Conservation (phyloP, 176 grass and related monocot genomes). For the Triticum monococcum region DNA sequence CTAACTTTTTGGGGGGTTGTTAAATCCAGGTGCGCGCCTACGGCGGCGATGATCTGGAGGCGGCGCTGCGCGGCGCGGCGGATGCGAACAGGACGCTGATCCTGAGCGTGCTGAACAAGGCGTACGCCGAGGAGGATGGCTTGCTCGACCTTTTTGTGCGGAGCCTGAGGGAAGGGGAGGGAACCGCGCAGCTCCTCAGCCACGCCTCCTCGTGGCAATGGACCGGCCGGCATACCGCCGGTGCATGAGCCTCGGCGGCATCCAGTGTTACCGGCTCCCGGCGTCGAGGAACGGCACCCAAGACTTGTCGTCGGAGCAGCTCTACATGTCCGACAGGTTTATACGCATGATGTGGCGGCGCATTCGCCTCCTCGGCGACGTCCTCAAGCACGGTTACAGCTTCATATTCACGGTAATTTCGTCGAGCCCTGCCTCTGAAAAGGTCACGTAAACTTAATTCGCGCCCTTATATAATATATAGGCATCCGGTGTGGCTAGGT, state of each 20-base stretch:
- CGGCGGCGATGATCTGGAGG: constrained; percentile 43
- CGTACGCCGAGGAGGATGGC: constrained; percentile 56
- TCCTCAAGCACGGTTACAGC: constrained; percentile 55
- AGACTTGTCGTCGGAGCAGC: constrained; percentile 65
- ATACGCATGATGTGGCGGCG: constrained; percentile 82
- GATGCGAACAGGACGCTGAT: constrained; percentile 62
- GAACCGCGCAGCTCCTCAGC: constrained; percentile 44
- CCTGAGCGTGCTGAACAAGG: constrained; percentile 59
- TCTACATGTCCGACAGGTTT: constrained; percentile 82
- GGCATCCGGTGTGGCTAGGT: too few relatives aligned
- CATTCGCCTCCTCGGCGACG: constrained; percentile 61
- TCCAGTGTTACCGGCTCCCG: constrained; percentile 54
- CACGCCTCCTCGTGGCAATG: constrained; percentile 63
- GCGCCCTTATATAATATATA: too few relatives aligned
- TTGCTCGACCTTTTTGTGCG: constrained; percentile 69
- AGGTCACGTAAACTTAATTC: too few relatives aligned
- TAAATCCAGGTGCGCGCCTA: neutral
- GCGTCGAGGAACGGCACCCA: neutral
- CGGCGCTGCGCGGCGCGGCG: constrained; percentile 49
- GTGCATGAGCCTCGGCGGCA: constrained; percentile 35
- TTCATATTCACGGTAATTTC: constrained; percentile 65
- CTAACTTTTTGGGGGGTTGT: constrained; percentile 4
- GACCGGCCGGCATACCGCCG: constrained; percentile 43
- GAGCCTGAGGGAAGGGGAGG: constrained; percentile 55
- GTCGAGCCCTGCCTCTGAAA: too few relatives aligned